phyloP scores from a whole-genome alignment of 768 basidiomycete genomes.

The Macrolepiota dolichaula region DNA sequence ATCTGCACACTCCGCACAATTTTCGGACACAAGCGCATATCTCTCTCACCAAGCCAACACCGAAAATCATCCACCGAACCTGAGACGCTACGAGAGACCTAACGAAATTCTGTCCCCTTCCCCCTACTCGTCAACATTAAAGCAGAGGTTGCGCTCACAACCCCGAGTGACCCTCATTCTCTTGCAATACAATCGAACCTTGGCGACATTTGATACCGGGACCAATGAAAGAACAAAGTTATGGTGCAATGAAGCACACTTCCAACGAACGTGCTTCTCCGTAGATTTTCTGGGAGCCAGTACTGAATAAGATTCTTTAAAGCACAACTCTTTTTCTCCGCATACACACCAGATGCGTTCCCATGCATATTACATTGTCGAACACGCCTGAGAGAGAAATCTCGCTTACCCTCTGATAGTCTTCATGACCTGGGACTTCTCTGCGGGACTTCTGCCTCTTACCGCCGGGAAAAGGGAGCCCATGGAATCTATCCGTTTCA shows the following conservation, averaged over 20 bases:
- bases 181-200: neutral
- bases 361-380: neutral
- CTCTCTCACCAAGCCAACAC: neutral
- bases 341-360: too few species aligned
- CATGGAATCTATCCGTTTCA: neutral
- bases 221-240: neutral
- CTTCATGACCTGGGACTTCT: neutral
- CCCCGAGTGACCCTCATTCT: neutral
- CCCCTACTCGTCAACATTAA: neutral
- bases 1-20: neutral
- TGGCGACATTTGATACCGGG: neutral
- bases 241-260: neutral
- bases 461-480: slow-evolving; percentile 1
- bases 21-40: neutral
- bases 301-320: too few species aligned
- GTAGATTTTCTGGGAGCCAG: neutral
- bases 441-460: neutral
- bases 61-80: neutral
- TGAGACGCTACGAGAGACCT: neutral
- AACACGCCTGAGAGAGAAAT: neutral
- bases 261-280: neutral
- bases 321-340: too few species aligned
- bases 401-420: neutral
- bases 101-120: neutral
- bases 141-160: slow-evolving; percentile 1